Evolutionary conservation across 305 asterid genomes (phyloP).

Genomic region (Withania somnifera): DNA sequence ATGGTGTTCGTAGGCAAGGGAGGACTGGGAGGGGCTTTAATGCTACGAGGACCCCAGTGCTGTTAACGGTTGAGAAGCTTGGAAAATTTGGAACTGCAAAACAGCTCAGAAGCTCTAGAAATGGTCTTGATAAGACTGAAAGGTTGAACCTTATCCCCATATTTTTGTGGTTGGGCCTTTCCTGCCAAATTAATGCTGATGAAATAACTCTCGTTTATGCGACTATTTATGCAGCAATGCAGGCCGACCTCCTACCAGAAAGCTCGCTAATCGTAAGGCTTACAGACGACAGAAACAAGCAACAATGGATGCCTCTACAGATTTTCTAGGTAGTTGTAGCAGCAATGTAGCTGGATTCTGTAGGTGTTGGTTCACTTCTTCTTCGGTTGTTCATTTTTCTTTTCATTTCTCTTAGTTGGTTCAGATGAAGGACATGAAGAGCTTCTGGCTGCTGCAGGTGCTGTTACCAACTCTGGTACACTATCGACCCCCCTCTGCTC

Average conservation of each 20-base stretch:
- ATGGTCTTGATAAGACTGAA: slow-evolving; percentile 66
- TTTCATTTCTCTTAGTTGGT: slow-evolving; percentile 31
- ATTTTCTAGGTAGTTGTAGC: slow-evolving; percentile 63
- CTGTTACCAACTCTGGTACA: slow-evolving; percentile 66
- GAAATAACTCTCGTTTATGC: too few relatives aligned
- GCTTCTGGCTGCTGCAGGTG: slow-evolving; percentile 86
- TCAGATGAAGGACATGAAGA: slow-evolving; percentile 86
- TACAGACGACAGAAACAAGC: slow-evolving; percentile 68
- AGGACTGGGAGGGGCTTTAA: slow-evolving; percentile 65
- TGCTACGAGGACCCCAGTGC: slow-evolving; percentile 60
- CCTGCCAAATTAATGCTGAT: too few relatives aligned
- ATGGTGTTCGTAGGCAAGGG: slow-evolving; percentile 82
- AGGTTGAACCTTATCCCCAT: slow-evolving; percentile 39
- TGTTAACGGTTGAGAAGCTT: slow-evolving; percentile 54
- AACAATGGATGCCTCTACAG: slow-evolving; percentile 41
- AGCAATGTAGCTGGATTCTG: not conserved
- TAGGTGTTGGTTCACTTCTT: not conserved
- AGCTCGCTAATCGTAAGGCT: slow-evolving; percentile 81
- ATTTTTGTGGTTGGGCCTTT: not conserved
- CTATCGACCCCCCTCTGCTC: not conserved
- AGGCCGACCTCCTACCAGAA: slow-evolving; percentile 79
- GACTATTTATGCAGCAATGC: slow-evolving; percentile 43
- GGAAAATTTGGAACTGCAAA: slow-evolving; percentile 70
- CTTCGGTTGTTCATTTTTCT: slow-evolving; percentile 12
- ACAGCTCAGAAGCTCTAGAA: slow-evolving; percentile 76